Base-by-base conservation (phyloP, 352 stramenopile species). In the Phytophthora capsici region DNA sequence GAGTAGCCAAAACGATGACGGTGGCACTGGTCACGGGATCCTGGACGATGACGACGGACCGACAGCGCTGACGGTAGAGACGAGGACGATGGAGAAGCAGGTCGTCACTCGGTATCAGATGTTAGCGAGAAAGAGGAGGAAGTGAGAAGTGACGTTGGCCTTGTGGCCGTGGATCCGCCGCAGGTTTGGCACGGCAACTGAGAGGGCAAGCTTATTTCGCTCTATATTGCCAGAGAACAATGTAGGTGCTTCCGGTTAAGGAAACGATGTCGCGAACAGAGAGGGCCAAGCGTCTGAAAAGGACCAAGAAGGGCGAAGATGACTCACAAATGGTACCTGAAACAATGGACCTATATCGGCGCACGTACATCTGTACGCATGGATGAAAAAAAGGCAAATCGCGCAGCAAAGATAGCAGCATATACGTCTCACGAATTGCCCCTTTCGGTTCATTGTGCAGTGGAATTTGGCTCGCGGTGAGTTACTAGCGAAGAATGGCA, bases 341-440 rank as follows among this genome's bases (percentile, higher is more conserved):
- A 30, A n/a, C n/a, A n/a, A n/a, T n/a, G n/a, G n/a, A n/a, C n/a
- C n/a, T n/a, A n/a, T n/a, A n/a, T n/a, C n/a, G 14, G 38, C 22
- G 3, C 54, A 66, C n/a, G n/a, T n/a, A n/a, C 28, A 66, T 66
- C 10, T 66, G 48, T 20, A 64, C 57, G 10, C 46, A 64, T 36
- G 46, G 57, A 4, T 53, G 57, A 30, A 51, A 23, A 12, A 16
- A 50, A 14, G 5, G 47, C 6, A 52, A 52, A 12, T 41, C 14
- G 2, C 26, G 49, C 5, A 46, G 47, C 5, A 4, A 17, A 3
- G 49, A 49, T 2, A 50, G 32, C 49, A 60, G 17, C 49, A 66
- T 19, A 53, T 66, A 14, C 22, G 52, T 3, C 7, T 53, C 6
- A 63, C 43, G 1, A 13, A 54, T 19, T 58, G 60, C 13, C 51